Evolutionary conservation across 768 basidiomycete species (phyloP).

Genomic region (Hericium rajendrae): DNA sequence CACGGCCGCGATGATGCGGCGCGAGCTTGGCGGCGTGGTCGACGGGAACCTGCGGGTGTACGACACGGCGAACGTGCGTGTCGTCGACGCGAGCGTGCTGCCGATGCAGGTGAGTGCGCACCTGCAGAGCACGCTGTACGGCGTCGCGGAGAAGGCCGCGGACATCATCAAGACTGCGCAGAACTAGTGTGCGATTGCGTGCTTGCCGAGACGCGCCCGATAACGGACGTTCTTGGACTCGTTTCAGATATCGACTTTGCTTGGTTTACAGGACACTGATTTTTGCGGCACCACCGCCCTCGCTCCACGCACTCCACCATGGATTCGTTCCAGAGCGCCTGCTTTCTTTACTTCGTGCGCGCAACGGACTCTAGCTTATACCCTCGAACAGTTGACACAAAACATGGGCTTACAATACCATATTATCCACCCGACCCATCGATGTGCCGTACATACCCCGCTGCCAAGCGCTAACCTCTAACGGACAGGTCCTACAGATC

Average conservation of each 20-base stretch:
- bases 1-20: slow-evolving; percentile 16
- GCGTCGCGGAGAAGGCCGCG: slow-evolving; percentile 62
- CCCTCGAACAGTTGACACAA: no score
- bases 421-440: no score
- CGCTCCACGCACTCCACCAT: no score
- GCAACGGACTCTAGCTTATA: no score
- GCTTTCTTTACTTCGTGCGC: no score
- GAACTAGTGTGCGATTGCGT: slow-evolving; percentile 24
- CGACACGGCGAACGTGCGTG: slow-evolving; percentile 59
- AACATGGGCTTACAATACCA: no score
- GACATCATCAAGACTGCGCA: slow-evolving; percentile 46
- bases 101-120: slow-evolving; percentile 22
- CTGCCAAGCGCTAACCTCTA: no score
- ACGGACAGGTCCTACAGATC: no score
- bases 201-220: not conserved
- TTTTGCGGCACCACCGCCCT: no score
- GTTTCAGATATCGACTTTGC: not conserved
- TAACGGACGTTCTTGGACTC: not conserved
- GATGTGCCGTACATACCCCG: no score
- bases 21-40: slow-evolving; percentile 16
- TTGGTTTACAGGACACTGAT: no score
- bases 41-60: slow-evolving; percentile 21
- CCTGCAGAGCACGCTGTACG: slow-evolving; percentile 30
- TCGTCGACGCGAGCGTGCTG: slow-evolving; percentile 60
- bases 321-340: no score